Evolutionary conservation across 2,329 filamentous ascomycete genomes (phyloP).

Genomic region (Acrocalymma vagum): DNA sequence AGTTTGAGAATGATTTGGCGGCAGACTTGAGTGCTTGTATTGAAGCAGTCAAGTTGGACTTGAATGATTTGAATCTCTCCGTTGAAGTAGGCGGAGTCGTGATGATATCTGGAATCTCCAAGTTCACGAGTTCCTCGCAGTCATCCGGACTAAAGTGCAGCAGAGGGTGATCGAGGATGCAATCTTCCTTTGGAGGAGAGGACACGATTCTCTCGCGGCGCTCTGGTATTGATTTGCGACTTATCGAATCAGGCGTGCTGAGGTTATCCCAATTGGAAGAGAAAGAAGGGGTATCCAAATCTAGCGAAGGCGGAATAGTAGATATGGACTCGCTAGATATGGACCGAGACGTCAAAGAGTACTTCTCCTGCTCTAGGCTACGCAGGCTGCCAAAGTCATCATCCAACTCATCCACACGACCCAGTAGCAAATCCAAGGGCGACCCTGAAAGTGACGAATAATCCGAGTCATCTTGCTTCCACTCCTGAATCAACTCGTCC

Average conservation of each 20-base stretch:
- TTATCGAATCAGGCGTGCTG: constrained; percentile 42
- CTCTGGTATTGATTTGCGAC: constrained; percentile 35
- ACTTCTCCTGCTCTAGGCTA: constrained; percentile 56
- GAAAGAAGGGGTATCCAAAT: constrained; percentile 56
- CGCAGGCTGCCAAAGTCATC: constrained; percentile 49
- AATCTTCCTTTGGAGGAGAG: constrained; percentile 61
- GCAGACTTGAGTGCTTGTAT: constrained; percentile 68
- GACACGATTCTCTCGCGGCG: constrained; percentile 58
- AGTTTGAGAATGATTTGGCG: constrained; percentile 68
- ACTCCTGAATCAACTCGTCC: constrained; percentile 64
- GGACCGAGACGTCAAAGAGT: constrained; percentile 52
- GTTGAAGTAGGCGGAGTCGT: constrained; percentile 31
- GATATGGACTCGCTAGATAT: constrained; percentile 67
- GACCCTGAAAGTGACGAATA: constrained; percentile 53
- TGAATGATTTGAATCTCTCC: constrained; percentile 60
- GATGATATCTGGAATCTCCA: constrained; percentile 34
- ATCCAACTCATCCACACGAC: constrained; percentile 59
- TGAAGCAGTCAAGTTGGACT: constrained; percentile 70
- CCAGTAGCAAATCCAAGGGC: constrained; percentile 64
- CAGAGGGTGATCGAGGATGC: constrained; percentile 65
- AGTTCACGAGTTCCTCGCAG: constrained; percentile 41
- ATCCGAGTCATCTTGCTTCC: constrained; percentile 57
- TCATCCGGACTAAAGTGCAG: constrained; percentile 50
- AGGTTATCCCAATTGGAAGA: constrained; percentile 51
- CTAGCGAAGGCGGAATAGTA: constrained; percentile 54